phyloP scores from a whole-genome alignment of 2,329 filamentous ascomycete species.

The Aspergillus caelatus region DNA sequence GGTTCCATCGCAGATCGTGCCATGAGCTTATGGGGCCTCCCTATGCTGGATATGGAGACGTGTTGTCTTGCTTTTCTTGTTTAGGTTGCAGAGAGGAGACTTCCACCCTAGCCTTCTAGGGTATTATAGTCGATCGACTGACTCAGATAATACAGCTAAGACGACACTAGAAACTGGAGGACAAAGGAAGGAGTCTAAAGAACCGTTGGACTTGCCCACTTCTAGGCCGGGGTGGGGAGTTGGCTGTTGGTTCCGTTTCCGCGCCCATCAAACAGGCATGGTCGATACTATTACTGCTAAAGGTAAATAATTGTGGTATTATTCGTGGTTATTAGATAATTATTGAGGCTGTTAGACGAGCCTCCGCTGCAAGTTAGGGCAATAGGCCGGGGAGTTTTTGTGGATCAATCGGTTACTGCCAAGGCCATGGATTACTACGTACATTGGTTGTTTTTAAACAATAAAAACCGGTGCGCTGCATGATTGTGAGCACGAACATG shows the following conservation, averaged over 20 bases:
- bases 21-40: slow-evolving; percentile 3
- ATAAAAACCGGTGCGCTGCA: background rate
- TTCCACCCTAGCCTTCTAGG: background rate
- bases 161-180: slow-evolving; percentile 21
- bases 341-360: background rate
- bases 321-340: slow-evolving; percentile 3
- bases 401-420: background rate
- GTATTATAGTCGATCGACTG: slow-evolving; percentile 6
- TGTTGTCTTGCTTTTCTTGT: background rate
- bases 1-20: slow-evolving; percentile 12
- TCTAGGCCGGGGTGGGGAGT: slow-evolving; percentile 2
- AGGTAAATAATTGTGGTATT: background rate
- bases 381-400: background rate
- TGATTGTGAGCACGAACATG: background rate
- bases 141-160: slow-evolving; percentile 19
- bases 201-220: slow-evolving; percentile 16
- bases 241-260: slow-evolving; percentile 21
- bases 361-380: background rate
- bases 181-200: slow-evolving; percentile 8
- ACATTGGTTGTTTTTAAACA: background rate
- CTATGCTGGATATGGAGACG: background rate
- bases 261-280: slow-evolving; percentile 3
- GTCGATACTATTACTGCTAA: background rate
- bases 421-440: background rate
- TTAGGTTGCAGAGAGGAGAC: background rate